These are phyloP conservation scores for Sarocladium brachiariae DNA, from an alignment of 2,329 filamentous ascomycete species.

Conservation along the genomic window DNA sequence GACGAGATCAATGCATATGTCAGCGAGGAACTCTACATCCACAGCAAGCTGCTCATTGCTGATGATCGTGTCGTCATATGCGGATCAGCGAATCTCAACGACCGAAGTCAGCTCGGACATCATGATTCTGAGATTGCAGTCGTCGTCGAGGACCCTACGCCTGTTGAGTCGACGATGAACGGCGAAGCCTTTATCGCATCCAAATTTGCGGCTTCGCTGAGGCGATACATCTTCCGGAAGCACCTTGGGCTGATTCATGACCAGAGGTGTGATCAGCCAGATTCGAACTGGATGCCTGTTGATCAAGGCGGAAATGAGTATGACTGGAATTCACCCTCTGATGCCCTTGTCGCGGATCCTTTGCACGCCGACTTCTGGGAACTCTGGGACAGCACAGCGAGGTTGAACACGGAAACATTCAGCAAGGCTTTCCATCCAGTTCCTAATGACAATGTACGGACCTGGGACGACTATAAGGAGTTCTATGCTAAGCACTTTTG, in stretches of 20 bases:
- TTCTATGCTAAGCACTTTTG: conserved; percentile 66
- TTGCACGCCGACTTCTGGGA: conserved; percentile 60
- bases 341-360: conserved; percentile 67
- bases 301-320: conserved; percentile 64
- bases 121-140: conserved; percentile 91
- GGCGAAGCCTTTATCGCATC: conserved; percentile 65
- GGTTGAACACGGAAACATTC: conserved; percentile 74
- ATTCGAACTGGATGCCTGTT: conserved; percentile 72
- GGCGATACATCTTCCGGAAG: conserved; percentile 83
- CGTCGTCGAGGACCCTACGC: conserved; percentile 70
- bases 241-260: conserved; percentile 78
- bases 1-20: conserved; percentile 55
- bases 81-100: conserved; percentile 57
- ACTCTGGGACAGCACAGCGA: conserved; percentile 68
- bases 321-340: conserved; percentile 61
- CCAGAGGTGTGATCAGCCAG: conserved; percentile 59
- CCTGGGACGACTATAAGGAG: conserved; percentile 66
- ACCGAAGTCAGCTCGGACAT: conserved; percentile 68
- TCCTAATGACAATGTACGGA: conserved; percentile 60
- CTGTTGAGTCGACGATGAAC: conserved; percentile 66
- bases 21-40: conserved; percentile 55
- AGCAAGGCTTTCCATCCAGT: conserved; percentile 75
- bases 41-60: conserved; percentile 68
- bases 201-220: conserved; percentile 71
- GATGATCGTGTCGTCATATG: conserved; percentile 79